Evolutionary conservation across 495 filamentous ascomycete genomes (phyloP), one percentile per base, ranked within the genome.

Genomic region (Penicillium canariense): DNA sequence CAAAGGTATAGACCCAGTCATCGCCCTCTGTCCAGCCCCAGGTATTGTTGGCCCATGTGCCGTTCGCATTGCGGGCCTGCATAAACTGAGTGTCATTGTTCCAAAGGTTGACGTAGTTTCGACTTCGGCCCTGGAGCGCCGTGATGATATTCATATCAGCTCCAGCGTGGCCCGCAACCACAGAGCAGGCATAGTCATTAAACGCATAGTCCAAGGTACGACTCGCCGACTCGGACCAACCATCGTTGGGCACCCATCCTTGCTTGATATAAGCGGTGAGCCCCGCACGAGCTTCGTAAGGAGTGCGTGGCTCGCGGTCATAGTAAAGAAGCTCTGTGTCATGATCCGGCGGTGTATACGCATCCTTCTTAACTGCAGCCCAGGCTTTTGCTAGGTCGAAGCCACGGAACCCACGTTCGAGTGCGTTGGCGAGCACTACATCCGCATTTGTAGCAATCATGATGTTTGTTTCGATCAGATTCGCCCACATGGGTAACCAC

Each of bases 391-490:
- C 7, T 17, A 65, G 48, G 38, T 65, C 49, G 10, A 67, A 67
- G 1, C 28, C 60, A 3, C 46, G 52, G 35, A 65, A 67, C 1
- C 65, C 65, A n/a, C 65, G 62, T 34, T 62, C 56, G 9, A 67
- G 28, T 7, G 62, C 62, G 34, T 67, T 67, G 6, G 65, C 65
- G 2, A 67, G 39, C 4, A 67, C 59, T 1, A 42, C 65, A 18
- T 67, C 65, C 17, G 62, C 65, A 50, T 67, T 65, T n/a, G 65
- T 67, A 0, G 65, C 62, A 10, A 67, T 62, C 65, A 67, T 67
- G 34, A 65, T 68, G 36, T 68, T 68, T 0, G 65, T 68, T 31
- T 68, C 65, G 0, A 68, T 36, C 17, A 68, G 36, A 14, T 68
- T 68, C 0, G 62, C 62, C 65, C 65, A 68, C 59, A 68, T 65